These are phyloP conservation scores for Candida andamanensis DNA, from an alignment of 805 yeast genomes.

Conservation along the genomic window DNA sequence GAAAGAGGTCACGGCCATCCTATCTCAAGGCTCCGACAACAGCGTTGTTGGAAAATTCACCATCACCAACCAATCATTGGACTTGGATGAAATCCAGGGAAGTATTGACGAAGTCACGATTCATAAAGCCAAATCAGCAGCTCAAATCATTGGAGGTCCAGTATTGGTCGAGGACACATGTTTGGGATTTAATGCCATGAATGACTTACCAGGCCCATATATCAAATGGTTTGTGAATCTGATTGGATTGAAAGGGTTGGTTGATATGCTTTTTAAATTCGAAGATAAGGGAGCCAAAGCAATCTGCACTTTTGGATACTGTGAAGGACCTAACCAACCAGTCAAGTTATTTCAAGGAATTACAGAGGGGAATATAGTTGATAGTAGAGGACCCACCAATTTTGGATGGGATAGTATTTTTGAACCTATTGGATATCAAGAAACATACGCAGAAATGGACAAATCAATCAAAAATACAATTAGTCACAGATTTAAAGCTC, in stretches of 20 bases:
- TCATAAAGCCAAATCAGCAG: conserved; percentile 75
- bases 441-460: conserved; percentile 83
- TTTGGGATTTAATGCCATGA: conserved; percentile 73
- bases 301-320: conserved; percentile 86
- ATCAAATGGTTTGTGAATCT: conserved; percentile 83
- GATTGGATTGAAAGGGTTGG: conserved; percentile 73
- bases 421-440: conserved; percentile 68
- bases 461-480: conserved; percentile 70
- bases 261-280: conserved; percentile 72
- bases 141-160: conserved; percentile 60
- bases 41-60: conserved; percentile 42
- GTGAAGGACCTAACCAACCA: conserved; percentile 71
- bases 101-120: conserved; percentile 73
- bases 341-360: conserved; percentile 81
- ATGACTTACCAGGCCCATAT: conserved; percentile 89
- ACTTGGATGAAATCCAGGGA: conserved; percentile 90
- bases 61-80: conserved; percentile 63
- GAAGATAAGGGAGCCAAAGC: conserved; percentile 85
- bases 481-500: conserved; percentile 84
- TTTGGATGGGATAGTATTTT: conserved; percentile 97
- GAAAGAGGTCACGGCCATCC: conserved; percentile 74
- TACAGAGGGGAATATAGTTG: conserved; percentile 76
- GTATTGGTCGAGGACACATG: conserved; percentile 96
- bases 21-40: conserved; percentile 32
- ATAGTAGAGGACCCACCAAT: conserved; percentile 66